Base-by-base conservation (phyloP, 306 rosid species). In the Cicer bijugum region DNA sequence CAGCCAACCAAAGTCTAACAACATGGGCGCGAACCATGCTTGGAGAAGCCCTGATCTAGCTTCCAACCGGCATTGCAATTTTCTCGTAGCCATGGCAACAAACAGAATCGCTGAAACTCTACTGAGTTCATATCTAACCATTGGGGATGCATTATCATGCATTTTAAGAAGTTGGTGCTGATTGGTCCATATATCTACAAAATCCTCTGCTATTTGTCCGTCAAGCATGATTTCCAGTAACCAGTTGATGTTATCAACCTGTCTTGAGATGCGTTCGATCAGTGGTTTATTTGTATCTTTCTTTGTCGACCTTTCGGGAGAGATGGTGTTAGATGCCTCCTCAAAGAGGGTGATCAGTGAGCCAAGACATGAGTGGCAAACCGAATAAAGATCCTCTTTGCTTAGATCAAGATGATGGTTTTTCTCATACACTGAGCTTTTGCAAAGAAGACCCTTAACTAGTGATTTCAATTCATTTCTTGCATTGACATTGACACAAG, bases 201-300 rank as follows among this genome's bases (percentile, higher is more conserved):
- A 89, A 55, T 89, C 91, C 76, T 91, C 96, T 6, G 90, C 97
- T 82, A 91, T 80, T 85, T 91, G 96, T 66, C 82, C 77, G 81
- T 91, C 97, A 67, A 91, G 88, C 81, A 91, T 72, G 71, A 91
- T 91, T 62, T 91, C 97, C 15, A 91, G 75, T 81, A 91, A 79
- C 97, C 97, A 91, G 80, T 85, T 91, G 56, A 91, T 82, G 84
- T 86, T 91, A 78, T 91, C 97, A 19, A 89, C 96, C 80, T 91
- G 89, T 33, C 78, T 82, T 14, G 90, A 80, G 77, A 91, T 69
- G 10, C 87, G 88, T 55, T 89, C 97, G 19, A 89, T 88, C 67
- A 88, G 46, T 9, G 97, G 89, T 75, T 79, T 89, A 15, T 58
- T 82, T 4, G 7, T 73, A 23, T 84, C 93, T 78, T 87, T 88